Base-by-base conservation (phyloP, 1,284 basidiomycete genomes). In the Kwoniella shivajii region DNA sequence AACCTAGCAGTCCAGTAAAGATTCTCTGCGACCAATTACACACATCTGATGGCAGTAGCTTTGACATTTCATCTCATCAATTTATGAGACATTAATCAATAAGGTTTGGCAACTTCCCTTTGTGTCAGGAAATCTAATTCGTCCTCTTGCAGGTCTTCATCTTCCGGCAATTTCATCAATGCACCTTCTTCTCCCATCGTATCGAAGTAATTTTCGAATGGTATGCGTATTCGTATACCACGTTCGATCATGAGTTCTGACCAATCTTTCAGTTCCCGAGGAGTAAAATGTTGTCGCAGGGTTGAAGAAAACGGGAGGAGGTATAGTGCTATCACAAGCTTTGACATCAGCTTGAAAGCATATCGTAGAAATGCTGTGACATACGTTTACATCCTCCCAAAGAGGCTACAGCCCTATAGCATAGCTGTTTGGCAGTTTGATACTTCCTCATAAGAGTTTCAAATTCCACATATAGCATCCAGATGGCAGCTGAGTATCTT, bases 231-330 rank as follows among this genome's bases (percentile, higher is more conserved):
- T 18, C 92, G 84, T 16, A 95, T 76, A 0, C 88, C 88, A 41
- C 90, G 82, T 75, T 95, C 92, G 6, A 84, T 84, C 87, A 94
- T 92, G 10, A 86, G 83, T 56, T 91, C 87, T 33, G 82, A 85
- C 66, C 89, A 83, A 24, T 78, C 81, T 50, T 84, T 81, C 63
- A 95, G 80, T 71, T 96, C 92, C 18, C 79, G 78, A 16, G 77
- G 64, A 30, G 80, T 84, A 74, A 93, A 95, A 50, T 83, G 84
- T 1, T 79, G 71, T 30, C 90, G 84, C 38, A 96, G 78, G 0
- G 36, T 16, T 0, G 84, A 81, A 4, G 85, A 84, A 77, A 95
- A 96, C 4, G 92, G 89, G 20, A 92, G 71, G 54, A 97, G 80
- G 81, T 95, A 94, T 48, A 96, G 77, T 36, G 87, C 92, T 95